phyloP scores from a whole-genome alignment of 2,329 filamentous ascomycete genomes.

The Aurifilum marmelostoma region DNA sequence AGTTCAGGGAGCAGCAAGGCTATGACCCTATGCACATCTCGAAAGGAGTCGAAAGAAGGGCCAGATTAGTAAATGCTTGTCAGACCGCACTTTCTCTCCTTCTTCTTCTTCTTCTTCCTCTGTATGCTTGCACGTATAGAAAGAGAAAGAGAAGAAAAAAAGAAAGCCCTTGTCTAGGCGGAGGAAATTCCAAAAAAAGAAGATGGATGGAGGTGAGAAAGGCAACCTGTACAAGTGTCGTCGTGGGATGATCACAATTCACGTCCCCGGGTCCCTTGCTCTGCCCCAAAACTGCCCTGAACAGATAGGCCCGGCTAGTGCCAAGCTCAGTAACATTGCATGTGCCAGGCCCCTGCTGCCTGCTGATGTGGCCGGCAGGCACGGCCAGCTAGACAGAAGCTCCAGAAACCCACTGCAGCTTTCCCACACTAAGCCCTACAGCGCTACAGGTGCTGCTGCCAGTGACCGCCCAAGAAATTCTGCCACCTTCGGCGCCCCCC shows the following conservation, averaged over 20 bases:
- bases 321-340: constrained; percentile 4
- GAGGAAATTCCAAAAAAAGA: background rate
- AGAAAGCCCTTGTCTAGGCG: background rate
- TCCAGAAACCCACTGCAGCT: constrained; percentile 3
- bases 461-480: constrained; percentile 26
- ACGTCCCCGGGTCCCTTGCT: background rate
- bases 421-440: background rate
- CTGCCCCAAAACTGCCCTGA: too few relatives aligned
- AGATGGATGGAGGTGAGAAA: background rate
- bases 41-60: background rate
- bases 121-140: background rate
- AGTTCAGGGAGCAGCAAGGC: background rate
- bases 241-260: constrained; percentile 3
- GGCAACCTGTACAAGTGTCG: background rate
- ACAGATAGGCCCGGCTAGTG: constrained; percentile 2
- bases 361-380: background rate
- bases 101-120: background rate
- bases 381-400: background rate
- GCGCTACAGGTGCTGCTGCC: background rate
- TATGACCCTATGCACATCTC: background rate
- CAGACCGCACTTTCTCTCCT: background rate
- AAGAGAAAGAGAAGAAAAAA: too few relatives aligned
- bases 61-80: background rate
- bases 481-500: constrained; percentile 13
- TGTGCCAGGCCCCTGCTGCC: background rate